Percentiles rank a stretch among this genome's conserved stretches.
phyloP scores from a whole-genome alignment of 1,284 basidiomycete genomes.

The Trichosporon faecale region DNA sequence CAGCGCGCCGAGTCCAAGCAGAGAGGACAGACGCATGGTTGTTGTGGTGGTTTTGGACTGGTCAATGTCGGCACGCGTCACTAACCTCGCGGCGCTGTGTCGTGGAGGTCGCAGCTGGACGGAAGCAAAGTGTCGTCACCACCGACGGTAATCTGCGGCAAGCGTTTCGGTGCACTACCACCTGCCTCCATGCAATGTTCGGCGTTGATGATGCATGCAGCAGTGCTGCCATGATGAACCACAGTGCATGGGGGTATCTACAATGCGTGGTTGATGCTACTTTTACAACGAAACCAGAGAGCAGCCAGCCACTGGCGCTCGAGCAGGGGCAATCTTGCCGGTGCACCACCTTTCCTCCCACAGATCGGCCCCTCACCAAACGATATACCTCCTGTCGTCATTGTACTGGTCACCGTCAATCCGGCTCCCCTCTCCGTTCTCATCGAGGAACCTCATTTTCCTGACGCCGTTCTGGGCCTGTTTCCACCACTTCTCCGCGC shows the following conservation, averaged over 20 bases:
- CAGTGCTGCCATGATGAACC: neutral
- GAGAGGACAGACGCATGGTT: slow-evolving; percentile 31
- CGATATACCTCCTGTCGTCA: neutral
- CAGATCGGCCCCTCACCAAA: neutral
- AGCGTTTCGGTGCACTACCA: neutral
- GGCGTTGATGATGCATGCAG: neutral
- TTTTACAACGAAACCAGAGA: neutral
- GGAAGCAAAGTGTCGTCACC: slow-evolving; percentile 9
- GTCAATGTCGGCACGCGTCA: slow-evolving; percentile 4
- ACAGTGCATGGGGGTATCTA: neutral
- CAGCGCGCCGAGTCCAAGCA: slow-evolving; percentile 25
- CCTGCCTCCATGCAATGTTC: neutral
- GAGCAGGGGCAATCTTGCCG: neutral
- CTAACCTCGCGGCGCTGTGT: neutral
- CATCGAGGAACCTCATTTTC: slow-evolving; percentile 13
- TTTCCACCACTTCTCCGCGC: slow-evolving; percentile 8
- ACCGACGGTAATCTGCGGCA: neutral
- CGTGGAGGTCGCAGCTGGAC: slow-evolving; percentile 8
- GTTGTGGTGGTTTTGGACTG: neutral
- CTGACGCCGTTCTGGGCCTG: neutral
- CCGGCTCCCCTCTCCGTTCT: neutral
- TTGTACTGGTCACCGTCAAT: neutral
- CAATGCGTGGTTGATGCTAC: neutral
- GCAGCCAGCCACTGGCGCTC: neutral
- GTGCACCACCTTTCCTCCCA: neutral